phyloP scores from a whole-genome alignment of 306 rosid species.

The Lotus japonicus region DNA sequence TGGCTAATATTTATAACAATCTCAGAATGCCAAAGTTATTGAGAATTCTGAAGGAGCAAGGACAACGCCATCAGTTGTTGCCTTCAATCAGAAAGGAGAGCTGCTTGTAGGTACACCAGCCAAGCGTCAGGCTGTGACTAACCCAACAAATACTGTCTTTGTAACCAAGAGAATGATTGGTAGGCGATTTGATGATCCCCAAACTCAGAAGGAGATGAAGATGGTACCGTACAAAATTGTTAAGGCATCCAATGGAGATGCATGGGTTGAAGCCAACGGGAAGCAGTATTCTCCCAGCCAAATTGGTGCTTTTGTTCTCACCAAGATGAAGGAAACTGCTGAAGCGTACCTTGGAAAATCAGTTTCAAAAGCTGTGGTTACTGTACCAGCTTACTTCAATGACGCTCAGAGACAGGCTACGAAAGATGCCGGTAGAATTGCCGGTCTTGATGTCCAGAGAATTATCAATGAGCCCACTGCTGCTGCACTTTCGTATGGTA shows the following conservation, averaged over 20 bases:
- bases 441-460: slow-evolving; percentile 83
- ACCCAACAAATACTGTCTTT: slow-evolving; percentile 68
- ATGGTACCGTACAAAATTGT: slow-evolving; percentile 88
- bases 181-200: slow-evolving; percentile 72
- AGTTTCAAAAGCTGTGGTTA: slow-evolving; percentile 65
- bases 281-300: slow-evolving; percentile 83
- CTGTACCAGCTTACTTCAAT: slow-evolving; percentile 84
- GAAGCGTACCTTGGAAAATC: slow-evolving; percentile 78
- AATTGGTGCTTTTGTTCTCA: slow-evolving; percentile 70
- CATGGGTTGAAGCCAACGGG: slow-evolving; percentile 82
- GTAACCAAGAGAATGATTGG: slow-evolving; percentile 82
- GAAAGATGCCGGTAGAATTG: slow-evolving; percentile 84
- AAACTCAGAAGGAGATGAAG: slow-evolving; percentile 87
- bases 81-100: slow-evolving; percentile 78
- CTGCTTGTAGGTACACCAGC: slow-evolving; percentile 84
- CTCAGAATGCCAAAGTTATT: slow-evolving; percentile 74
- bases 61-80: slow-evolving; percentile 86
- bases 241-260: slow-evolving; percentile 79
- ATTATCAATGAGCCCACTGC: slow-evolving; percentile 89
- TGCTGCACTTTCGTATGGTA: slow-evolving; percentile 86
- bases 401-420: slow-evolving; percentile 86
- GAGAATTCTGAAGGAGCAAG: slow-evolving; percentile 86
- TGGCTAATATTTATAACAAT: not conserved
- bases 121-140: slow-evolving; percentile 80
- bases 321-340: slow-evolving; percentile 89